These are phyloP conservation scores for Tieghemiomyces parasiticus DNA, from an alignment of 192 early-diverging fungal species.

Conservation along the genomic window DNA sequence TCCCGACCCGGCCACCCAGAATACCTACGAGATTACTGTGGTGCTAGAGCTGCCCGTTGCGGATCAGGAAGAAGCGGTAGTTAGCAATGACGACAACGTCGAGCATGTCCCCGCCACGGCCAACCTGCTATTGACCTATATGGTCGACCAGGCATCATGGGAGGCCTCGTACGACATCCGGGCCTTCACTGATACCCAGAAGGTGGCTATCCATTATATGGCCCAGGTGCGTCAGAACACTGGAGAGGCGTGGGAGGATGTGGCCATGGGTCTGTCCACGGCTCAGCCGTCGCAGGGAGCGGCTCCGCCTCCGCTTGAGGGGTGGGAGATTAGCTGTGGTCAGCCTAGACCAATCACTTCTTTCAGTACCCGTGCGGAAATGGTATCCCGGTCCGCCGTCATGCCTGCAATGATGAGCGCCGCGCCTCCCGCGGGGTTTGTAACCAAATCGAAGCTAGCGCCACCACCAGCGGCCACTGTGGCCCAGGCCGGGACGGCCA, in stretches of 20 bases:
- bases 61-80: not conserved
- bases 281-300: constrained; percentile 4
- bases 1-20: not conserved
- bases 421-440: not conserved
- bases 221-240: constrained; percentile 9
- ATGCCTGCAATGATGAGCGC: not conserved
- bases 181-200: constrained; percentile 4
- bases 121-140: constrained; percentile 1
- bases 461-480: not conserved
- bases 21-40: not conserved
- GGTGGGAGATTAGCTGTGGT: not conserved
- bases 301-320: not conserved
- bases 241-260: constrained; percentile 6
- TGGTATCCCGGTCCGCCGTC: not conserved
- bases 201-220: constrained; percentile 3
- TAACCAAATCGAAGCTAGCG: not conserved
- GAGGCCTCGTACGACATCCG: constrained; percentile 7
- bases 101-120: no score
- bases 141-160: constrained; percentile 2
- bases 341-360: not conserved
- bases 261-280: constrained; percentile 7
- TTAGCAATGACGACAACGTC: not conserved
- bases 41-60: not conserved
- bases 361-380: not conserved
- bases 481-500: not conserved